These are phyloP conservation scores for Leucocoprinus sp. DNA, from an alignment of 768 basidiomycete genomes.

Conservation along the genomic window DNA sequence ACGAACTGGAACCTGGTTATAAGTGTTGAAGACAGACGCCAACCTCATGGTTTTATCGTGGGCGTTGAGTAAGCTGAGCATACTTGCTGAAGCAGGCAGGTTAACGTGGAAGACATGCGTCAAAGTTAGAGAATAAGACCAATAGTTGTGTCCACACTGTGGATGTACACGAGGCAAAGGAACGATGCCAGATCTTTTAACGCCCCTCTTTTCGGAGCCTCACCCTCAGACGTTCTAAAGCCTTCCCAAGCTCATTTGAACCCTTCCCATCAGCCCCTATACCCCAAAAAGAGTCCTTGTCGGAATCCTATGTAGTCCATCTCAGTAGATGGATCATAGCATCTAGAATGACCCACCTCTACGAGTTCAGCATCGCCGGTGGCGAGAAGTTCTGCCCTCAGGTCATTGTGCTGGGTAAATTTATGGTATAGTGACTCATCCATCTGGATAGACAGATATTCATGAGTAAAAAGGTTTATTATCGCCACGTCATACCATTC, in stretches of 20 bases:
- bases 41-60: slow-evolving; percentile 19
- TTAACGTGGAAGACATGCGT: slow-evolving; percentile 10
- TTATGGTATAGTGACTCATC: slow-evolving; percentile 57
- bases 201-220: slow-evolving; percentile 31
- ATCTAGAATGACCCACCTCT: slow-evolving; percentile 38
- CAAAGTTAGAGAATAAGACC: slow-evolving; percentile 2
- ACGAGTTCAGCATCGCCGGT: slow-evolving; percentile 62
- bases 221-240: slow-evolving; percentile 52
- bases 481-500: slow-evolving; percentile 33
- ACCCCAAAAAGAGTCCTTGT: slow-evolving; percentile 77
- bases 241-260: slow-evolving; percentile 68
- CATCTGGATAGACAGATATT: slow-evolving; percentile 38
- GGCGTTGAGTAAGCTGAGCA: slow-evolving; percentile 8
- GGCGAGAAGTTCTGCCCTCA: slow-evolving; percentile 49
- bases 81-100: slow-evolving; percentile 1
- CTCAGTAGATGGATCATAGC: background rate
- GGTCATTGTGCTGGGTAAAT: slow-evolving; percentile 59
- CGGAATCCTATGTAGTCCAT: slow-evolving; percentile 44
- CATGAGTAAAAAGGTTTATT: slow-evolving; percentile 1
- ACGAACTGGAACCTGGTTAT: slow-evolving; percentile 13
- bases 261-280: slow-evolving; percentile 57
- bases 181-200: background rate
- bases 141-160: background rate
- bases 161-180: slow-evolving; percentile 21
- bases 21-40: background rate